phyloP scores from a whole-genome alignment of 345 rosid species.

The Murraya koenigii region DNA sequence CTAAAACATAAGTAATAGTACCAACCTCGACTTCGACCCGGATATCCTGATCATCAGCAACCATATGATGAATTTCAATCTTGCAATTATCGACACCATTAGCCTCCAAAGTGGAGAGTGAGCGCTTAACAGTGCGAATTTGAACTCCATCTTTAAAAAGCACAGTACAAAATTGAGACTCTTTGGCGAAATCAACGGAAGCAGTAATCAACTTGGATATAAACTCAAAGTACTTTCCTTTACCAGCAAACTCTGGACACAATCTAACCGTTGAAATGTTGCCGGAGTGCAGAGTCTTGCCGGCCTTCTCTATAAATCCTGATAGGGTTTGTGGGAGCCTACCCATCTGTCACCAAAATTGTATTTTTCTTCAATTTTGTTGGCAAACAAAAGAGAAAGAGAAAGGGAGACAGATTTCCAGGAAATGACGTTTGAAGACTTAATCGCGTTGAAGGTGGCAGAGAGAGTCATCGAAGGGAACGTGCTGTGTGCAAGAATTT shows the following conservation, averaged over 20 bases:
- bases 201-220: conserved; percentile 56
- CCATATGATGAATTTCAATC: conserved; percentile 44
- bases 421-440: conserved; percentile 47
- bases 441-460: conserved; percentile 39
- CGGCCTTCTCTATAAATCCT: conserved; percentile 48
- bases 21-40: conserved; percentile 59
- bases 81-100: conserved; percentile 72
- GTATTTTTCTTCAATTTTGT: too few species aligned
- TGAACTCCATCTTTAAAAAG: conserved; percentile 50
- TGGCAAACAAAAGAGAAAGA: neutral
- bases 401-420: conserved; percentile 42
- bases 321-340: conserved; percentile 70
- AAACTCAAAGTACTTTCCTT: conserved; percentile 63
- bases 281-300: conserved; percentile 69
- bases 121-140: conserved; percentile 77
- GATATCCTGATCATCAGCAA: conserved; percentile 24
- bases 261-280: conserved; percentile 54
- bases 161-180: conserved; percentile 72
- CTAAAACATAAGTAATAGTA: neutral
- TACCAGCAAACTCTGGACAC: conserved; percentile 63
- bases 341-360: conserved; percentile 46
- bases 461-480: conserved; percentile 32
- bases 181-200: conserved; percentile 50
- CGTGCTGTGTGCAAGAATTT: neutral
- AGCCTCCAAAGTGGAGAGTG: conserved; percentile 87